Evolutionary conservation across 1,139 yeast species (phyloP).

Genomic region (Nakaseomyces uthaithaninus): DNA sequence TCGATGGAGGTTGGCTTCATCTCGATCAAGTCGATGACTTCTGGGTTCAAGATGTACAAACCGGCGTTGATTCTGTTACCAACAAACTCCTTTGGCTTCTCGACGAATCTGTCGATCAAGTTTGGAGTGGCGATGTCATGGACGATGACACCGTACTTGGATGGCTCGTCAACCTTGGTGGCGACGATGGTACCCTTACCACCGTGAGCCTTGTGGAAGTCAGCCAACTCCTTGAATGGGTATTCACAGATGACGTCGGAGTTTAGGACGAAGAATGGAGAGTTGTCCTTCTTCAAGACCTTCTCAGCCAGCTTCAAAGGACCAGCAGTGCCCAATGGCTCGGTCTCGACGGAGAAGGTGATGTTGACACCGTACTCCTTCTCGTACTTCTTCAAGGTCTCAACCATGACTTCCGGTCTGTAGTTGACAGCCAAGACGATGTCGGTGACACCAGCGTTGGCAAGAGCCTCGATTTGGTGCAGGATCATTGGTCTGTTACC

Average conservation of each 20-base stretch:
- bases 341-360: slow-evolving; percentile 97
- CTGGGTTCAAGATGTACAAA: slow-evolving; percentile 92
- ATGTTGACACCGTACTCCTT: slow-evolving; percentile 87
- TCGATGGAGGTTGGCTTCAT: slow-evolving; percentile 98
- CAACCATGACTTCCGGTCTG: slow-evolving; percentile 99
- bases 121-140: slow-evolving; percentile 89
- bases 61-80: slow-evolving; percentile 98
- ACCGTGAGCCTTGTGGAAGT: slow-evolving; percentile 91
- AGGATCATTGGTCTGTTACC: slow-evolving; percentile 96
- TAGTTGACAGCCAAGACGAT: slow-evolving; percentile 97
- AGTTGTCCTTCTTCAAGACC: slow-evolving; percentile 83
- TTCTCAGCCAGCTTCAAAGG: slow-evolving; percentile 96
- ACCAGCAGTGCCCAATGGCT: slow-evolving; percentile 99
- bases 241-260: slow-evolving; percentile 98
- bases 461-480: slow-evolving; percentile 97
- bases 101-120: slow-evolving; percentile 96
- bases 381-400: slow-evolving; percentile 89
- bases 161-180: slow-evolving; percentile 98
- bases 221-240: slow-evolving; percentile 88
- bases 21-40: slow-evolving; percentile 91
- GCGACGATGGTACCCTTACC: slow-evolving; percentile 98
- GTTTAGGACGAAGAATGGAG: slow-evolving; percentile 96
- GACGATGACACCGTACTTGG: slow-evolving; percentile 98
- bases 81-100: slow-evolving; percentile 98
- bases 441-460: slow-evolving; percentile 98